Conservation (phyloP, 2,329 filamentous ascomycete genomes). For the Triangularia verruculosa region DNA sequence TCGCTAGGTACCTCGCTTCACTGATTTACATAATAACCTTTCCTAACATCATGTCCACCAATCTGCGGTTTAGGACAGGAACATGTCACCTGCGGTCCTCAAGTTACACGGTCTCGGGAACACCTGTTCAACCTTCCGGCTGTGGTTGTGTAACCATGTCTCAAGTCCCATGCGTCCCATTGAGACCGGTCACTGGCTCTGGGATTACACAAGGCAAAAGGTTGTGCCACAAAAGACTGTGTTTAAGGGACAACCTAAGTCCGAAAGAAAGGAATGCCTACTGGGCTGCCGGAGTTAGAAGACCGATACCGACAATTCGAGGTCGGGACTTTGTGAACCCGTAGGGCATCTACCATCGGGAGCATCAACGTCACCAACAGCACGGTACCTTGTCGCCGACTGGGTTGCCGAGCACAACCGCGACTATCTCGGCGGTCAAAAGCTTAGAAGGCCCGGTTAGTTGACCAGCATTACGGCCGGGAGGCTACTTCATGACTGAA, state of each 20-base stretch:
- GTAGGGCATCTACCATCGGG: neutral
- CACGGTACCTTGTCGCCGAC: neutral
- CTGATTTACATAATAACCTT: neutral
- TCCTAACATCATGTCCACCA: neutral
- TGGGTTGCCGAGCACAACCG: neutral
- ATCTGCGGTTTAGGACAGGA: neutral
- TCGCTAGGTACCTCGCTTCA: neutral
- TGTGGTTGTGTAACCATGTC: slow-evolving; percentile 4
- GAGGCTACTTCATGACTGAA: neutral
- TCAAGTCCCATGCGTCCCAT: slow-evolving; percentile 18
- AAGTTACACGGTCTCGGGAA: neutral
- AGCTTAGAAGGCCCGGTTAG: neutral
- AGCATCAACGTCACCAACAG: neutral
- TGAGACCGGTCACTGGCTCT: neutral
- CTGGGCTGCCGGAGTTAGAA: neutral
- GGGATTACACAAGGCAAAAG: neutral
- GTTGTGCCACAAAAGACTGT: neutral
- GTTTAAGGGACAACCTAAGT: neutral
- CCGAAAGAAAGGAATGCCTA: neutral
- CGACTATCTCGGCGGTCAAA: neutral
- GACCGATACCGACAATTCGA: neutral
- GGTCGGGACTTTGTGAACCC: neutral
- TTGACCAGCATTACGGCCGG: neutral
- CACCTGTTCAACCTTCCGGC: neutral
- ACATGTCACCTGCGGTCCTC: neutral